These are phyloP conservation scores for Diatrype stigma DNA, from an alignment of 2,329 filamentous ascomycete genomes.

Conservation along the genomic window DNA sequence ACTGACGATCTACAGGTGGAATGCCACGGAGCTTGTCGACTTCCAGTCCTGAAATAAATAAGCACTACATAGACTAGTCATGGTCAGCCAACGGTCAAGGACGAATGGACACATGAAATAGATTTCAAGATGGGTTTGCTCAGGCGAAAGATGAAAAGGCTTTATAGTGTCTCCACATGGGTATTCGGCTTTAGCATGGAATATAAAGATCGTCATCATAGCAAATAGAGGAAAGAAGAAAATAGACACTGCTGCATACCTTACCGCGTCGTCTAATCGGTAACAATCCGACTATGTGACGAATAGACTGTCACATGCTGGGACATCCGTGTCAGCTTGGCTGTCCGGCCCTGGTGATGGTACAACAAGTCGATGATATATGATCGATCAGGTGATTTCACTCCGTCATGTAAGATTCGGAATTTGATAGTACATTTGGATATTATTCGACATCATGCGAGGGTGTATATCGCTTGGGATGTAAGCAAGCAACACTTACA, in stretches of 20 bases:
- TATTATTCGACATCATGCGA: conserved; percentile 35
- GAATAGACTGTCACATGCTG: not conserved
- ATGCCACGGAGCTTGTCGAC: conserved; percentile 45
- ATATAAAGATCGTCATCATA: conserved; percentile 66
- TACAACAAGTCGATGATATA: not conserved
- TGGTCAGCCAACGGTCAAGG: conserved; percentile 7
- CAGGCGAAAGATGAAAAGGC: conserved; percentile 84
- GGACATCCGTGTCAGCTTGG: not conserved
- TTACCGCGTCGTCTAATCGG: conserved; percentile 7
- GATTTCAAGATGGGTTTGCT: conserved; percentile 38
- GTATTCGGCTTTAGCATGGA: conserved; percentile 75
- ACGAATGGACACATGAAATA: conserved; percentile 13
- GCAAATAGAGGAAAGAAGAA: conserved; percentile 25
- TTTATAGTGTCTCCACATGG: conserved; percentile 60
- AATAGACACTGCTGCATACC: conserved; percentile 24
- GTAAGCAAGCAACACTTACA: not conserved
- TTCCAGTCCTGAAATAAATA: conserved; percentile 39
- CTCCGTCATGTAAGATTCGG: conserved; percentile 39
- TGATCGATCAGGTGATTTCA: conserved; percentile 21
- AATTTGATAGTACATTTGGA: conserved; percentile 42
- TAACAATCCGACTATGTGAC: not conserved
- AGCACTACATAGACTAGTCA: conserved; percentile 1
- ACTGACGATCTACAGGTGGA: conserved; percentile 42
- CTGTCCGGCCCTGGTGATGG: not conserved
- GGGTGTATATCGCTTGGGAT: conserved; percentile 1